phyloP scores from a whole-genome alignment of 106 monocot genomes.

The Platanthera zijinensis region DNA sequence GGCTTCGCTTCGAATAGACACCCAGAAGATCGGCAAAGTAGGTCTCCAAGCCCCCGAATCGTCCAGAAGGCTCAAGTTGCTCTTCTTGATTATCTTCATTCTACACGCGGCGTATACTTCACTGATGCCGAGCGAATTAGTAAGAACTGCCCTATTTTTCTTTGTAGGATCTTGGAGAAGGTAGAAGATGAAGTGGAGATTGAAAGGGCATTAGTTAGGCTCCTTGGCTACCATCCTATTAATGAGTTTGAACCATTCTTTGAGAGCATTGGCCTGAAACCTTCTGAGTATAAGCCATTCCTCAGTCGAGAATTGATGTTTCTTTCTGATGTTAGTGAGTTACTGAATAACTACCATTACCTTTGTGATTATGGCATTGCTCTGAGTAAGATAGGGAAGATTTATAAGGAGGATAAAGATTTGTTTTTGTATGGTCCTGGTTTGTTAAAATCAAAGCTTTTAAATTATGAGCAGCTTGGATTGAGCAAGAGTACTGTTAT shows the following conservation, averaged over 20 bases:
- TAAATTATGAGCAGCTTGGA: conserved; percentile 48
- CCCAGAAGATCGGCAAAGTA: neutral
- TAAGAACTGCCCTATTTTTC: conserved; percentile 43
- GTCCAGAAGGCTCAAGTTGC: conserved; percentile 30
- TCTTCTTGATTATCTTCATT: conserved; percentile 65
- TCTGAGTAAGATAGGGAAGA: conserved; percentile 62
- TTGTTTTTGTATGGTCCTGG: conserved; percentile 31
- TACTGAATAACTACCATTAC: conserved; percentile 56
- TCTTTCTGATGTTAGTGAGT: conserved; percentile 41
- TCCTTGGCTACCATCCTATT: conserved; percentile 54
- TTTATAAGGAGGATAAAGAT: conserved; percentile 47
- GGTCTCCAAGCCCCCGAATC: neutral
- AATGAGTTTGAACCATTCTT: conserved; percentile 91
- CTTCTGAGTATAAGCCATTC: conserved; percentile 31
- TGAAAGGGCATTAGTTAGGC: conserved; percentile 26
- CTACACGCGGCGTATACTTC: conserved; percentile 41
- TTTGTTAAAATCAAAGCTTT: conserved; percentile 38
- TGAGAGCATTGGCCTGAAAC: conserved; percentile 77
- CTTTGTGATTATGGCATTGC: conserved; percentile 72
- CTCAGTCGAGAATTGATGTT: conserved; percentile 55
- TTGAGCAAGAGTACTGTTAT: conserved; percentile 44
- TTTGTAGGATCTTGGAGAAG: conserved; percentile 39
- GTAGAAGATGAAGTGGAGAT: conserved; percentile 25
- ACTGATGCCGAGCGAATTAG: conserved; percentile 52
- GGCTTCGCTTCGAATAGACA: neutral